Percentiles rank a stretch among this genome's conserved stretches.
phyloP scores from a whole-genome alignment of 345 rosid species.

The Hibiscus mutabilis region DNA sequence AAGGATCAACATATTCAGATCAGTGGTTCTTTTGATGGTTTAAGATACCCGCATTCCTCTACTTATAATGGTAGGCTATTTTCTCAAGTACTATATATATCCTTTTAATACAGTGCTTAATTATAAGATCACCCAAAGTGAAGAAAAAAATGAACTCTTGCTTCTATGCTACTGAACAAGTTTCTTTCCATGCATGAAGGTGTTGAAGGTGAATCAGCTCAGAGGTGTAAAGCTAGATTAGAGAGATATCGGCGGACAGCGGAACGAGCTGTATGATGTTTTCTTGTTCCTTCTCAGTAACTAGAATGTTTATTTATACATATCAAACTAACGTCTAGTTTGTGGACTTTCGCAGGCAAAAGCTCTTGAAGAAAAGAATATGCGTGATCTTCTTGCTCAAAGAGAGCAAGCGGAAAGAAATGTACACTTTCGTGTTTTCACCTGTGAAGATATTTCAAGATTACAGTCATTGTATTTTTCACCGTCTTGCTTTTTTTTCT shows the following conservation, averaged over 20 bases:
- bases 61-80: conserved; percentile 36
- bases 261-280: conserved; percentile 68
- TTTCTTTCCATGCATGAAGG: conserved; percentile 26
- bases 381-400: conserved; percentile 84
- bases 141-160: neutral
- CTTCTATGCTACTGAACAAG: neutral
- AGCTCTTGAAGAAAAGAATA: conserved; percentile 91
- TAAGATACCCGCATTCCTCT: conserved; percentile 46
- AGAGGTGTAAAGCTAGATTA: conserved; percentile 87
- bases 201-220: conserved; percentile 83
- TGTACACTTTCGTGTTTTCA: conserved; percentile 31
- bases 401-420: conserved; percentile 88
- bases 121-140: neutral
- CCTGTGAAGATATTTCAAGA: conserved; percentile 4
- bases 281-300: neutral
- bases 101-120: neutral
- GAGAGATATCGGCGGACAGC: conserved; percentile 89
- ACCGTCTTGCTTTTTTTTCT: conserved; percentile 12
- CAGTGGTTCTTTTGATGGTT: conserved; percentile 35
- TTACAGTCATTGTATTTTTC: neutral
- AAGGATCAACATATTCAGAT: conserved; percentile 44
- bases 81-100: neutral
- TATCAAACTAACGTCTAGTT: neutral
- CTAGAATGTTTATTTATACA: neutral
- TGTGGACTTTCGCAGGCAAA: conserved; percentile 58